A percentile compares a stretch with the other conserved stretches of the same genome.
Conservation (phyloP, 805 yeast genomes). For the Millerozyma acaciae region DNA sequence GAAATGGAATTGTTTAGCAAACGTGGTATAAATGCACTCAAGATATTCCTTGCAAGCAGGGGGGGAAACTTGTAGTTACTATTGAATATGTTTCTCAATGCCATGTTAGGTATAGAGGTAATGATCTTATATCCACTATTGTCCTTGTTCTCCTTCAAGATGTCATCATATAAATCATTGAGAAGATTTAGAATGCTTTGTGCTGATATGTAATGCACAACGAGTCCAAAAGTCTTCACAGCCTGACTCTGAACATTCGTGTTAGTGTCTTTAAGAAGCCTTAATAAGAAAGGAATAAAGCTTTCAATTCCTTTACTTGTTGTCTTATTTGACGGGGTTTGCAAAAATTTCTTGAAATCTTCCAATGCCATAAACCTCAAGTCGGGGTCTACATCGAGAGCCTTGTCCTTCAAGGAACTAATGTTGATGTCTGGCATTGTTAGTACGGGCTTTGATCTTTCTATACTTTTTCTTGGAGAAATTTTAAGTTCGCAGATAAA, state of each 20-base stretch:
- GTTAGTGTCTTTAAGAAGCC: constrained; percentile 54
- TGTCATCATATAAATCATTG: constrained; percentile 21
- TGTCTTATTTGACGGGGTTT: constrained; percentile 19
- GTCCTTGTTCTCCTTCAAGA: constrained; percentile 14
- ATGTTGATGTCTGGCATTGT: constrained; percentile 26
- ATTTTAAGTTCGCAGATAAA: neutral
- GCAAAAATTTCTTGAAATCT: constrained; percentile 54
- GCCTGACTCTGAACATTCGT: constrained; percentile 76
- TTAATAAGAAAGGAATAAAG: constrained; percentile 38
- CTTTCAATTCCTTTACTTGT: constrained; percentile 24
- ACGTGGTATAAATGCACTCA: constrained; percentile 37
- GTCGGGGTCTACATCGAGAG: constrained; percentile 73
- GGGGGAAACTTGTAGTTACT: constrained; percentile 23
- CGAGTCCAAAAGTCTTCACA: constrained; percentile 51
- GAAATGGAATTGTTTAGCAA: constrained; percentile 31
- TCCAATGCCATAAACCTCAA: constrained; percentile 80
- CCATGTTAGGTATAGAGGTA: constrained; percentile 51
- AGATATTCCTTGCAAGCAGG: constrained; percentile 24
- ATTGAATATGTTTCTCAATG: constrained; percentile 39
- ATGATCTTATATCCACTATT: constrained; percentile 27
- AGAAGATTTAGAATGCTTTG: constrained; percentile 29
- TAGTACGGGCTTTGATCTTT: too few species aligned
- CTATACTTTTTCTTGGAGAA: neutral
- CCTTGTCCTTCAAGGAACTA: constrained; percentile 36
- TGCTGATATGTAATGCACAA: constrained; percentile 35